Base-by-base conservation (phyloP, 768 basidiomycete genomes). In the Cystobasidium tubakii region DNA sequence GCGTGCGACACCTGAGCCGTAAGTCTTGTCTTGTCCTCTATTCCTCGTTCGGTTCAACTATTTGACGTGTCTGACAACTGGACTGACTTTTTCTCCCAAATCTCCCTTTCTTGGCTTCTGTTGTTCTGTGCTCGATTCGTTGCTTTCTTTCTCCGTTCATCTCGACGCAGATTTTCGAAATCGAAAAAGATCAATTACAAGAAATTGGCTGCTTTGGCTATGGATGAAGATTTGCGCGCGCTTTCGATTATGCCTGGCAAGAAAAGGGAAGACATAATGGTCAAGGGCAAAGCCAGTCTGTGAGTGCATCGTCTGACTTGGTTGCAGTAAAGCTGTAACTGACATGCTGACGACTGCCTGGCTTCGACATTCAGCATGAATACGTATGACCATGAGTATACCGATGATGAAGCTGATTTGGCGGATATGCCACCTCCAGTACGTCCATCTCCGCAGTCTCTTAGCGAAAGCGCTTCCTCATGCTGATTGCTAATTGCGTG, bases 201-300 rank as follows among this genome's bases (percentile, higher is more conserved):
- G 46, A 50, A 50, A 50, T 50, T 50, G 46, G 46, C 46, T 9
- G 46, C 46, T 60, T 6, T 34, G 4, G 29, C 57, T 60, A 34
- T 60, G 33, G 57, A 27, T 31, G 57, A 60, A 60, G 57, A 60
- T 31, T 60, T 60, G 21, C 25, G 33, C 13, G 57, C 57, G 4
- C 57, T 60, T 2, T 27, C 25, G 12, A 60, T 60, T 25, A 34
- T 34, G 33, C 57, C 57, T 60, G 57, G 57, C 23, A 27, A 34
- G 25, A 60, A 34, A 21, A 60, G 33, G 29, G 29, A 25, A 9
- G 46, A 50, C 21, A n/a, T n/a, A 4, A 50, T 19, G 12, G 27
- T 60, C 57, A 60, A 60, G 27, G 57, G 57, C 33, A 60, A 60
- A 34, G 57, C 57, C 13, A 60, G 33, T 60, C 29, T 60, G 57